Evolutionary conservation across 805 yeast genomes (phyloP), one percentile per base, ranked within the genome.

Genomic region (Hemisphaericaspora nanyangensis): DNA sequence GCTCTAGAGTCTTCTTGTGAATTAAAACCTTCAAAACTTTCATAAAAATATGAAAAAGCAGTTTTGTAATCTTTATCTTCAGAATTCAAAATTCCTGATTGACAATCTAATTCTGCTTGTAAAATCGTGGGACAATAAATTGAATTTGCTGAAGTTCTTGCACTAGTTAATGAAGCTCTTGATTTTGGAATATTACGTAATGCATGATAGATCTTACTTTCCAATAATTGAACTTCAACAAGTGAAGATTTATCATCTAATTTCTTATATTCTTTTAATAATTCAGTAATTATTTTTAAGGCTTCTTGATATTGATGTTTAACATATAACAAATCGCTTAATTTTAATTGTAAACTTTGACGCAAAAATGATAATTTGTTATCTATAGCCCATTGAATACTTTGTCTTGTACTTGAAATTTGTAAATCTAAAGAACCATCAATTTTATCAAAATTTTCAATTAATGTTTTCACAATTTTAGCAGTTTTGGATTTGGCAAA

Each of bases 41-140:
- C 99, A 56, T 79, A 90, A 55, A 93, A 93, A 62, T 93, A 93
- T 6, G 97, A 89, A 57, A 76, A 93, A 10, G 98, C 96, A 8
- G 99, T 93, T 58, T 87, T 85, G 68, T 86, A 95, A 62, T 93
- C 99, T 60, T 86, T 86, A 54, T 93, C 98, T 63, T 93, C 97
- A 28, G 97, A 95, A 66, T 91, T 95, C 46, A 93, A 74, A 40
- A 91, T 81, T 51, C 99, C 99, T 58, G 95, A 82, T 82, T 91
- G 89, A 65, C 87, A 77, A 60, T 93, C 99, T 39, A 93, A 75
- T 57, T 89, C 95, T 1, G 98, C 98, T 65, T 93, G 96, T 51
- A 84, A 75, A 37, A 81, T 70, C n/a, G 97, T 85, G 7, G 98
- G 95, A 54, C 96, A 86, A 68, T 90, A 95, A 37, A 93, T 87